Evolutionary conservation across 2,329 filamentous ascomycete species (phyloP).

Genomic region (Colletotrichum shisoi): DNA sequence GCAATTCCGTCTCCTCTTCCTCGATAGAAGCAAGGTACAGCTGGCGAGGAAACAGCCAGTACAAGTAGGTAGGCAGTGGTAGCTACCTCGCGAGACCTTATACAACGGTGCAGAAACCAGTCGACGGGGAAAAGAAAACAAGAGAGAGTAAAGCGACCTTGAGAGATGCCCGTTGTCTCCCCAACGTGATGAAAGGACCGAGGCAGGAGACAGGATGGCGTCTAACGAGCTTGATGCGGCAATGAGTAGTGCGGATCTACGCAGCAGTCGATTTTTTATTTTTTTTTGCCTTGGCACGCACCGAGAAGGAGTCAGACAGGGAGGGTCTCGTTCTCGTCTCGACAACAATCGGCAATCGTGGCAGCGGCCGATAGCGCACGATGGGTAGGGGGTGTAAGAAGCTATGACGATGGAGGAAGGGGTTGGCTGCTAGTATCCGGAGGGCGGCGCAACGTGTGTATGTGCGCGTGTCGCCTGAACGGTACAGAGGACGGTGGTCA

Average conservation of each 20-base stretch:
- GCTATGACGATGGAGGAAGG: slow-evolving; percentile 32
- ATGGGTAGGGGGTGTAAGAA: background rate
- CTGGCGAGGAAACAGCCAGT: background rate
- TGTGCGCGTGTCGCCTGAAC: background rate
- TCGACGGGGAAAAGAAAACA: background rate
- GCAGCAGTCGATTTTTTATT: background rate
- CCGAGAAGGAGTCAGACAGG: background rate
- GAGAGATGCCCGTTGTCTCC: background rate
- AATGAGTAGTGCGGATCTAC: slow-evolving; percentile 34
- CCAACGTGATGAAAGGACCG: background rate
- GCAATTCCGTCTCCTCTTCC: background rate
- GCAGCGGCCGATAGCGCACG: slow-evolving; percentile 8
- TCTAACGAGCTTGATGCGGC: slow-evolving; percentile 26
- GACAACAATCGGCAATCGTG: slow-evolving; percentile 14
- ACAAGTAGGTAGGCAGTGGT: background rate
- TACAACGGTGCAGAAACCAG: slow-evolving; percentile 10
- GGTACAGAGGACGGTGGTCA: slow-evolving; percentile 18
- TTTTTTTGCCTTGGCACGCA: slow-evolving; percentile 27
- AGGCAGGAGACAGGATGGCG: slow-evolving; percentile 14
- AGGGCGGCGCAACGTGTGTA: slow-evolving; percentile 13
- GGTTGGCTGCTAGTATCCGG: slow-evolving; percentile 12
- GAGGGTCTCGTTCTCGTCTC: background rate
- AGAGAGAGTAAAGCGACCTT: background rate
- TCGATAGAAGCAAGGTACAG: slow-evolving; percentile 16
- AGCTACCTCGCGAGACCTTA: slow-evolving; percentile 6